These are phyloP conservation scores for Elsinoe australis DNA, from an alignment of 2,329 filamentous ascomycete species.

Conservation along the genomic window DNA sequence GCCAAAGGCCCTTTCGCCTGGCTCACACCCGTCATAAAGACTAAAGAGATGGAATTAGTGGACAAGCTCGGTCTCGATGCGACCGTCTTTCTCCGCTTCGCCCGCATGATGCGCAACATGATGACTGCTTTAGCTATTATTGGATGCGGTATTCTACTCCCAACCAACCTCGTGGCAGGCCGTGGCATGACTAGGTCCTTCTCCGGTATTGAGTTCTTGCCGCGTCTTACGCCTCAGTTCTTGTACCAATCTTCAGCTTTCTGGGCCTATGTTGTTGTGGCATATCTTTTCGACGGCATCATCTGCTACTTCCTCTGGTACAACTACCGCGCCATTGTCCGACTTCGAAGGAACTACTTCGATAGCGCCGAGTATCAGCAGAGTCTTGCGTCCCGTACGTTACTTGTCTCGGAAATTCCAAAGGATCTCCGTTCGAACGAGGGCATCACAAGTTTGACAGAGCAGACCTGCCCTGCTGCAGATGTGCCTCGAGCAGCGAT, in stretches of 20 bases:
- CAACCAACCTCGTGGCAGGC: constrained; percentile 56
- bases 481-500: constrained; percentile 74
- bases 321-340: constrained; percentile 71
- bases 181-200: constrained; percentile 28
- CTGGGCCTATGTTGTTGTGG: constrained; percentile 53
- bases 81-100: constrained; percentile 79
- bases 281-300: constrained; percentile 63
- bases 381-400: constrained; percentile 66
- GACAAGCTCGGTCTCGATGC: constrained; percentile 86
- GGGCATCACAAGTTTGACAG: constrained; percentile 75
- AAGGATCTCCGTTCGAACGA: constrained; percentile 71
- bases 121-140: constrained; percentile 66
- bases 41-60: constrained; percentile 68
- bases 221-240: constrained; percentile 51
- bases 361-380: constrained; percentile 79
- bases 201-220: constrained; percentile 37
- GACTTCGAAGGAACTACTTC: constrained; percentile 70
- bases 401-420: constrained; percentile 75
- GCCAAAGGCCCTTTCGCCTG: constrained; percentile 84
- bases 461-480: constrained; percentile 68
- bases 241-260: constrained; percentile 40
- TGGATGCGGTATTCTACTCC: constrained; percentile 70
- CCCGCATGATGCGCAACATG: constrained; percentile 85
- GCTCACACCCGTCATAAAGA: constrained; percentile 69
- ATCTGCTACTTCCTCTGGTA: constrained; percentile 78